These are phyloP conservation scores for Thelonectria olida DNA, from an alignment of 2,329 filamentous ascomycete species.

Conservation along the genomic window DNA sequence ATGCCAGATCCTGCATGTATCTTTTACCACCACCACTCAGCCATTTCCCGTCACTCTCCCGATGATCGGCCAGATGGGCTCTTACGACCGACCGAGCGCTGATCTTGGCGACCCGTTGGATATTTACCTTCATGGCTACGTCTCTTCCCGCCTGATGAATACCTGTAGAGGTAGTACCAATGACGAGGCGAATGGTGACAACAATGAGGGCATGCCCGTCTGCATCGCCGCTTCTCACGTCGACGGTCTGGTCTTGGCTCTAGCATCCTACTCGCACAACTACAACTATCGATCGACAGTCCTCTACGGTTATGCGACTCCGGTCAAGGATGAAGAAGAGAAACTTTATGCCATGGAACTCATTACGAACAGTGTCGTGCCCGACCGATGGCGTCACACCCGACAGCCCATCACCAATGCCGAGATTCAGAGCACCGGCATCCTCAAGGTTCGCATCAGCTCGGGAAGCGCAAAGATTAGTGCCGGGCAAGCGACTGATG, in stretches of 20 bases:
- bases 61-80: conserved; percentile 87
- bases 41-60: conserved; percentile 82
- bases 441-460: conserved; percentile 74
- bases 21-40: conserved; percentile 71
- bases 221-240: conserved; percentile 78
- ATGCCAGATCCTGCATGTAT: conserved; percentile 81
- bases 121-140: conserved; percentile 86
- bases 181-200: background rate
- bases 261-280: conserved; percentile 82
- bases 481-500: conserved; percentile 68
- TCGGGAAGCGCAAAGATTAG: conserved; percentile 82
- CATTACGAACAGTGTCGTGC: conserved; percentile 79
- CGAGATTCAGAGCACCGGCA: conserved; percentile 79
- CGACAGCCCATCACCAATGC: conserved; percentile 75
- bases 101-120: conserved; percentile 73
- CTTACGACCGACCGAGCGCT: conserved; percentile 70
- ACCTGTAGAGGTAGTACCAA: conserved; percentile 50
- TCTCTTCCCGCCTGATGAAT: conserved; percentile 81
- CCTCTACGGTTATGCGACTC: conserved; percentile 76
- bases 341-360: conserved; percentile 81
- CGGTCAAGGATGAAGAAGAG: conserved; percentile 74
- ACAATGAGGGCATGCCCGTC: conserved; percentile 68
- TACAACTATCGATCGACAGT: conserved; percentile 88
- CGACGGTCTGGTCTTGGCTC: conserved; percentile 81
- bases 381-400: conserved; percentile 73